Base-by-base conservation (phyloP, 2,329 filamentous ascomycete genomes). In the Chrysoporthe puriensis region DNA sequence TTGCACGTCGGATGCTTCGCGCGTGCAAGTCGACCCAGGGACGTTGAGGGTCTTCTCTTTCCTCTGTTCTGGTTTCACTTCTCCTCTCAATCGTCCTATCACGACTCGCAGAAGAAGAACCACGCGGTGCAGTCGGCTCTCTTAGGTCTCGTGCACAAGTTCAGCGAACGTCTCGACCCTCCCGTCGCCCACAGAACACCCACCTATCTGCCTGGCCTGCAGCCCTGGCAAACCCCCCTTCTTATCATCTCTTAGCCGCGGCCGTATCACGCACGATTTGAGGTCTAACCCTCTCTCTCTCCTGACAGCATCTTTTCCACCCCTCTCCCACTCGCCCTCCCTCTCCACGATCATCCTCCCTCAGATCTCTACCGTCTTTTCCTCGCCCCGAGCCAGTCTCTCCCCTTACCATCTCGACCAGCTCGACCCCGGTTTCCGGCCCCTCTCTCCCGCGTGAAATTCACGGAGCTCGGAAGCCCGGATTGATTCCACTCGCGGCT, bases 401-500 rank as follows among this genome's bases (percentile, higher is more conserved):
- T 32, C 54, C 57, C 52, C 56, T 32, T 62, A 42, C 43, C 46
- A 36, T 54, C 50, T 21, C 32, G 16, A n/a, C 5, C 4, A 57
- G n/a, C 14, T 57, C 16, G 14, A 40, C 4, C 54, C n/a, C 34
- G 36, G 32, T 11, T 57, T 6, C 34, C 48, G 21, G 3, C 50
- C 4, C 5, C 16, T 13, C 4, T 32, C 3, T 54, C 4, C 9
- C n/a, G n/a, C 36, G n/a, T 21, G 34, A 62, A 42, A 48, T 66
- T 59, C 43, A 54, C 58, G 63, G 66, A 66, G 43, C 64, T 59
- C 52, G 21, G 11, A 34, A 50, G 32, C 40, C 40, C 67, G 62
- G 61, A 62, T 62, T 64, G 64, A 69, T 63, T 69, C 67, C 67
- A 60, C 48, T 14, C 57, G 8, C 13, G 56, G 54, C 58, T 61